Base-by-base conservation (phyloP, 345 rosid species). In the Citrus mangshanensis region DNA sequence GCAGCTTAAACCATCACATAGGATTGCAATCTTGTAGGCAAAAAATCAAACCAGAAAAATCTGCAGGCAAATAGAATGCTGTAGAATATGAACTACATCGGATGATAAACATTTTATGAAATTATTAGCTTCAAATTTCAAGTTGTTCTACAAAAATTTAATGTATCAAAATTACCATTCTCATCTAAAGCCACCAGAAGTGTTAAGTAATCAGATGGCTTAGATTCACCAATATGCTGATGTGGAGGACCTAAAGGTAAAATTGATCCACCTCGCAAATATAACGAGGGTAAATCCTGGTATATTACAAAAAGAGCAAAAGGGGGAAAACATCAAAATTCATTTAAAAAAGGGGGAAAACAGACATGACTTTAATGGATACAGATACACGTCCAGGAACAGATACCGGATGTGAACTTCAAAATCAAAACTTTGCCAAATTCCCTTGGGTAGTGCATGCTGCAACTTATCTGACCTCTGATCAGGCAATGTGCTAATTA, bases 251-350 rank as follows among this genome's bases (percentile, higher is more conserved):
- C 92, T 78, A 85, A 42, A 38, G 94, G 88, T 86, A 95, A 83
- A 77, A 95, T 91, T 78, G 91, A 90, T 84, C 98, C 98, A 28
- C 98, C 98, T 92, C 84, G 92, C 87, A 93, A 90, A 87, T 85
- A 92, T 82, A 95, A 85, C 8, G 87, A 80, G 37, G 98, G 98
- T 75, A 95, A 89, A 86, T 95, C 98, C 98, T 95, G 88, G 68
- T 59, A 84, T 65, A 79, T 56, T 79, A 22, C 55, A 58, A 37
- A 73, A n/a, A 72, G 49, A 40, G 22, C 77, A 24, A 21, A 78
- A 76, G n/a, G 22, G 19, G 68, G 67, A 68, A 18, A 75, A 61
- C 74, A 22, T 72, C 58, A 35, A 49, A 76, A 24, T 78, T 60
- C 18, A 19, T 55, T 55, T 32, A 3, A 70, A 10, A 18, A 28